Conservation (phyloP, 768 basidiomycete species). For the Russula dissimulans region DNA sequence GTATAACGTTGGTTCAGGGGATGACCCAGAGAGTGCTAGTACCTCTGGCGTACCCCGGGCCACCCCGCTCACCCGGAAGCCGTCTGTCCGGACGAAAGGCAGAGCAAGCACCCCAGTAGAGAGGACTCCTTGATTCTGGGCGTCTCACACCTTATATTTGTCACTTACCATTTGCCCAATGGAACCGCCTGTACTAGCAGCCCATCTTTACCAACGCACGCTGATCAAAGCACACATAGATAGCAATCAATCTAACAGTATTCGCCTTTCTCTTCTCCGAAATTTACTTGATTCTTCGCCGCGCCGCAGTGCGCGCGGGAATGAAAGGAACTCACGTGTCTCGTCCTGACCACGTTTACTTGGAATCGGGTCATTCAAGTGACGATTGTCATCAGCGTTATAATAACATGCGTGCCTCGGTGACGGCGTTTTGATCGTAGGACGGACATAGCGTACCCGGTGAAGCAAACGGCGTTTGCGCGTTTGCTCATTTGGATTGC, state of each 20-base stretch:
- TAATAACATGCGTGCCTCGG: no score
- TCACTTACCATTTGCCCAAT: not conserved
- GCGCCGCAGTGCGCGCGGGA: not conserved
- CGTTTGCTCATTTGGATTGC: no score
- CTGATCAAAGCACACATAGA: constrained; percentile 2
- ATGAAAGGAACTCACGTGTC: not conserved
- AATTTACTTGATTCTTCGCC: not conserved
- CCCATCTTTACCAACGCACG: not conserved
- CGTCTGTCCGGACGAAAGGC: constrained; percentile 33
- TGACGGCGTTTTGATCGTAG: not conserved
- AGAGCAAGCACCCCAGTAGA: not conserved
- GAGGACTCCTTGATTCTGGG: constrained; percentile 1
- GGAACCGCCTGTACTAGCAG: not conserved
- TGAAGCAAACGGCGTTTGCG: no score
- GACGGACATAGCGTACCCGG: no score
- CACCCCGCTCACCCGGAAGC: constrained; percentile 60
- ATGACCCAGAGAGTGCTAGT: constrained; percentile 22
- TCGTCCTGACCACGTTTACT: not conserved
- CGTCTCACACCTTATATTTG: not conserved
- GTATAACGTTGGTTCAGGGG: constrained; percentile 27
- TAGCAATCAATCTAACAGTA: constrained; percentile 2
- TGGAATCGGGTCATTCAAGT: no score
- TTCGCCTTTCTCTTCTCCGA: not conserved
- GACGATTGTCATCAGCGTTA: no score
- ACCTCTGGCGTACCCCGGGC: constrained; percentile 30